A percentile compares a stretch with the other conserved stretches of the same genome.
Evolutionary conservation across 1,284 basidiomycete genomes (phyloP).

Genomic region (Ustilago lituana): DNA sequence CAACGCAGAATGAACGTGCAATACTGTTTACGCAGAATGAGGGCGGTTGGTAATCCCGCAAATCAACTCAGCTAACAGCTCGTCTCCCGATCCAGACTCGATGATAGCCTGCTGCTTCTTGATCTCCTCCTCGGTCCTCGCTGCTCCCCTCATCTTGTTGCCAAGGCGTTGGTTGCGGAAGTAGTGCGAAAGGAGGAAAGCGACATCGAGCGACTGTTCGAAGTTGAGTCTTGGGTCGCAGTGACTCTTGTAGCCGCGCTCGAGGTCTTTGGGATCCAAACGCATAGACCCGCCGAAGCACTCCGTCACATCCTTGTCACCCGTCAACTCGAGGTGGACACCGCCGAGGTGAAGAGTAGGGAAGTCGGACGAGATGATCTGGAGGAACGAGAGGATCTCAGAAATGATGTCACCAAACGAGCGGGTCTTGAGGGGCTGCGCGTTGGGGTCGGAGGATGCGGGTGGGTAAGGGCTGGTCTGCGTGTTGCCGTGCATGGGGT

Average conservation of each 20-base stretch:
- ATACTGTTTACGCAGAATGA: conserved; percentile 6
- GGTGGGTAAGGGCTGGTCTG: conserved; percentile 57
- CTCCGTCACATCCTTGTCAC: conserved; percentile 86
- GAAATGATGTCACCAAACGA: conserved; percentile 89
- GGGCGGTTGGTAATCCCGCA: conserved; percentile 43
- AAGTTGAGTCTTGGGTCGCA: conserved; percentile 70
- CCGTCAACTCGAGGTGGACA: conserved; percentile 96
- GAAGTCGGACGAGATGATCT: conserved; percentile 70
- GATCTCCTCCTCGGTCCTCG: conserved; percentile 32
- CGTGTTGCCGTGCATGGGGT: conserved; percentile 93
- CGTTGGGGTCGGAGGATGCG: conserved; percentile 49
- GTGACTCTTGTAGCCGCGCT: conserved; percentile 69
- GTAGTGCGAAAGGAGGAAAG: conserved; percentile 62
- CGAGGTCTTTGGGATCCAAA: conserved; percentile 71
- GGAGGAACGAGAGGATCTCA: conserved; percentile 83
- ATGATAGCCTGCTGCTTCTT: conserved; percentile 49
- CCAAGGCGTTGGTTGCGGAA: conserved; percentile 55
- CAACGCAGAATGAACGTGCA: too few relatives aligned
- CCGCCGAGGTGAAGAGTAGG: conserved; percentile 81
- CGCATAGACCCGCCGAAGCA: conserved; percentile 73
- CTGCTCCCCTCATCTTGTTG: conserved; percentile 1
- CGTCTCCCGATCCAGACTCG: conserved; percentile 39
- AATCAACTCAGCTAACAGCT: conserved; percentile 43
- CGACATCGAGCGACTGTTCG: conserved; percentile 70
- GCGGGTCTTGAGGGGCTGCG: conserved; percentile 72